Conservation (phyloP, 2,329 filamentous ascomycete species). For the Sphaerulina musiva region DNA sequence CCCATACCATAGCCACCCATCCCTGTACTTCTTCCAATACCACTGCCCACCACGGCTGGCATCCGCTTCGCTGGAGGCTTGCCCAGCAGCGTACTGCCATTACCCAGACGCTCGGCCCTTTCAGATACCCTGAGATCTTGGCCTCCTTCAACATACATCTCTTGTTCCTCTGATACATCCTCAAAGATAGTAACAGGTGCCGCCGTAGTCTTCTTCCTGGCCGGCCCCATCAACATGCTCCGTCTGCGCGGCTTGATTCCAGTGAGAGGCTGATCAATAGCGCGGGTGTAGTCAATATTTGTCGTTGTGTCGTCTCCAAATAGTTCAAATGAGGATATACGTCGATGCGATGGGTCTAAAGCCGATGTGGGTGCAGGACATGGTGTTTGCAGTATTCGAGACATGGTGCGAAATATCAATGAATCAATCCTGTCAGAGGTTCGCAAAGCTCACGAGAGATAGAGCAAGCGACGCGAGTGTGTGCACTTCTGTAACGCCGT, state of each 20-base stretch:
- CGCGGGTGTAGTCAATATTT: constrained; percentile 31
- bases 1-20: not conserved
- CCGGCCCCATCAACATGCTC: constrained; percentile 20
- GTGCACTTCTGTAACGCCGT: not conserved
- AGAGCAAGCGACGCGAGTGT: not conserved
- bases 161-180: constrained; percentile 29
- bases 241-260: constrained; percentile 25
- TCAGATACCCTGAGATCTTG: not conserved
- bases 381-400: constrained; percentile 24
- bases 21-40: not conserved
- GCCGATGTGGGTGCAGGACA: constrained; percentile 24
- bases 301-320: constrained; percentile 26
- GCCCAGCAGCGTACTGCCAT: constrained; percentile 24
- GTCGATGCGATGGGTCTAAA: constrained; percentile 15
- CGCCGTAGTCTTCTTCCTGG: constrained; percentile 14
- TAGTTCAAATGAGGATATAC: constrained; percentile 9
- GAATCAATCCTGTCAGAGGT: not conserved
- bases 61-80: constrained; percentile 24
- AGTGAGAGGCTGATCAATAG: constrained; percentile 26
- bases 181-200: constrained; percentile 30
- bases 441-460: not conserved
- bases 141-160: constrained; percentile 13
- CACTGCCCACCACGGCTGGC: not conserved
- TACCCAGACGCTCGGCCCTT: constrained; percentile 7
- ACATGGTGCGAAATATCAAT: not conserved